Conservation (phyloP, 148 eudicot genomes). For the Drosera capensis region DNA sequence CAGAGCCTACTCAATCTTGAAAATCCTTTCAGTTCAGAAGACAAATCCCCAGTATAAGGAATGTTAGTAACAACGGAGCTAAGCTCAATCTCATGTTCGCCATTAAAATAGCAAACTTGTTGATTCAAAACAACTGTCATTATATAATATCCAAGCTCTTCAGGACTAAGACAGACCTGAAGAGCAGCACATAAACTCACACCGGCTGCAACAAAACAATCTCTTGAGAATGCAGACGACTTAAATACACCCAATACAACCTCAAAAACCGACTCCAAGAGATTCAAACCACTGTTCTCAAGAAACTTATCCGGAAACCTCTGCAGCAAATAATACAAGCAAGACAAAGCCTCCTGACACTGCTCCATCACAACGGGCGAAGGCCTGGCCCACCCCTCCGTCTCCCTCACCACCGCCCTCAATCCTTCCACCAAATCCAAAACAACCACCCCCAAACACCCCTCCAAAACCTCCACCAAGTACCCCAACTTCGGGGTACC, state of each 20-base stretch:
- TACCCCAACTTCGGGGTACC: conserved; percentile 78
- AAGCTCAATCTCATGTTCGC: conserved; percentile 11
- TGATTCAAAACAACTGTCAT: conserved; percentile 45
- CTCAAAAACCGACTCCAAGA: conserved; percentile 30
- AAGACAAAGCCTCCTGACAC: conserved; percentile 87
- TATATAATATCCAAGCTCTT: conserved; percentile 60
- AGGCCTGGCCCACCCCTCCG: conserved; percentile 41
- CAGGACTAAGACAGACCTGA: conserved; percentile 53
- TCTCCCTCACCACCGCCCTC: conserved; percentile 36
- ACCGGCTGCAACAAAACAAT: conserved; percentile 89
- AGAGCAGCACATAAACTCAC: conserved; percentile 84
- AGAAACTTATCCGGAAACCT: conserved; percentile 51
- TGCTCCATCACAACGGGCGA: conserved; percentile 91
- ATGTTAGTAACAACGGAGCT: conserved; percentile 24
- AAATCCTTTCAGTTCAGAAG: conserved; percentile 30
- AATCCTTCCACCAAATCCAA: conserved; percentile 53
- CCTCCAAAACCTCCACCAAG: conserved; percentile 57
- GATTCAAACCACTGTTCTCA: conserved; percentile 6
- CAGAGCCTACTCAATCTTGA: conserved; percentile 65
- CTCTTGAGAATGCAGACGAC: conserved; percentile 68
- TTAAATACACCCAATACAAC: conserved; percentile 45
- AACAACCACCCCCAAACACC: conserved; percentile 55
- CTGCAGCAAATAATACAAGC: conserved; percentile 84
- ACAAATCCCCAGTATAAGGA: conserved; percentile 50
- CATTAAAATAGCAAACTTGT: conserved; percentile 15